phyloP scores from a whole-genome alignment of 2,329 filamentous ascomycete species.

The Hymenoscyphus occultus region DNA sequence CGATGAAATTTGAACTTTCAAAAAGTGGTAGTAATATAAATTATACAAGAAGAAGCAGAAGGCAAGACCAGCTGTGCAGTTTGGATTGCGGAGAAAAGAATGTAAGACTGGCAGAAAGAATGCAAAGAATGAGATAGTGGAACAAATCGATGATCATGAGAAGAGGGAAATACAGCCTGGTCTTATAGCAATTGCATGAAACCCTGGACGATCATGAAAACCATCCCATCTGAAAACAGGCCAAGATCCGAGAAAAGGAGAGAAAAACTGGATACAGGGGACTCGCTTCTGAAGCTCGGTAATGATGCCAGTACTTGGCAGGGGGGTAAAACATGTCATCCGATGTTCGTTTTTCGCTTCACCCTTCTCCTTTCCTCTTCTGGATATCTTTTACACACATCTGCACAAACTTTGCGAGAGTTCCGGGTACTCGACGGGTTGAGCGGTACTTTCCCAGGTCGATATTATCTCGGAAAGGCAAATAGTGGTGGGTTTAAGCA shows the following conservation, averaged over 20 bases:
- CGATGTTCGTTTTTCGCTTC: neutral
- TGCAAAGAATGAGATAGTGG: neutral
- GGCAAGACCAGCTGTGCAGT: conserved; percentile 12
- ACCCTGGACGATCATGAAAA: conserved; percentile 3
- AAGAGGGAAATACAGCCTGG: neutral
- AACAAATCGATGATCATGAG: neutral
- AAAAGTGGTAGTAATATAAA: conserved; percentile 2
- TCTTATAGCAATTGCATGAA: conserved; percentile 8
- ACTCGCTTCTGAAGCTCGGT: neutral
- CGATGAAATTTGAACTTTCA: neutral
- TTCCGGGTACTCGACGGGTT: neutral
- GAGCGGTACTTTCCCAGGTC: neutral
- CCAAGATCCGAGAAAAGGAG: conserved; percentile 1
- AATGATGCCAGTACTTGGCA: neutral
- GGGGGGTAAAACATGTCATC: neutral
- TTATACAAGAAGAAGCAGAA: conserved; percentile 1
- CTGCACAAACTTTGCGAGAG: neutral
- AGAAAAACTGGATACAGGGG: conserved; percentile 2
- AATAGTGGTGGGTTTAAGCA: neutral
- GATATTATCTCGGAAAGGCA: neutral
- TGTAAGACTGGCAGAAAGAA: conserved; percentile 1
- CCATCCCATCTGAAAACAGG: conserved; percentile 6
- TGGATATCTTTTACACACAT: too few relatives aligned
- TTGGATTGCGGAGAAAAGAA: conserved; percentile 3
- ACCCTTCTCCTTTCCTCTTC: neutral